Conservation (phyloP, 2,329 filamentous ascomycete genomes). For the Calonectria leucothoes region DNA sequence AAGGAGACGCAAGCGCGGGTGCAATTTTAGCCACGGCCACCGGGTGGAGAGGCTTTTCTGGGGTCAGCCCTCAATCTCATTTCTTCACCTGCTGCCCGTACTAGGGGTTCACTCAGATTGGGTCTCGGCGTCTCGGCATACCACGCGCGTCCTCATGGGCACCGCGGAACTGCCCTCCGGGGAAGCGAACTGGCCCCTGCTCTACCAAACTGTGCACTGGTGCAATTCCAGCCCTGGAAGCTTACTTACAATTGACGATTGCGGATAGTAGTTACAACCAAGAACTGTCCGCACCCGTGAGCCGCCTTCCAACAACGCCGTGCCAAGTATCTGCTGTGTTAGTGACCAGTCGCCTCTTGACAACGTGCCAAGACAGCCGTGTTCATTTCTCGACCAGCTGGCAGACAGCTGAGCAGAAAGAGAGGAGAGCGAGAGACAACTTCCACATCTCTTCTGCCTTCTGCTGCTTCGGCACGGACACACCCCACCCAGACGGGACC, state of each 20-base stretch:
- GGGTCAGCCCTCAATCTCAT: slow-evolving; percentile 38
- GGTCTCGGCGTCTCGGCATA: slow-evolving; percentile 33
- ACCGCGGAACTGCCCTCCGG: slow-evolving; percentile 28
- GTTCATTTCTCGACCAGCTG: slow-evolving; percentile 8
- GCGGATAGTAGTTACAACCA: background rate
- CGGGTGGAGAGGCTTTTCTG: slow-evolving; percentile 26
- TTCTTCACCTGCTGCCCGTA: slow-evolving; percentile 17
- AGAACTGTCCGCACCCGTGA: background rate
- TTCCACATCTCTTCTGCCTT: background rate
- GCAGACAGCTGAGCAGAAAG: background rate
- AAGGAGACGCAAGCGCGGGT: slow-evolving; percentile 3
- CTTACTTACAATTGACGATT: slow-evolving; percentile 13
- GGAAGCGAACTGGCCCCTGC: slow-evolving; percentile 23
- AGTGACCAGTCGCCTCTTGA: background rate
- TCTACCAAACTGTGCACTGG: background rate
- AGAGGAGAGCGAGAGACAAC: background rate
- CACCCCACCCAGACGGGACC: slow-evolving; percentile 11
- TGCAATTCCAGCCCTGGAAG: slow-evolving; percentile 14
- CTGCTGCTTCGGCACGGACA: background rate
- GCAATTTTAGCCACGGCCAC: slow-evolving; percentile 23
- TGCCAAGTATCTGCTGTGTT: background rate
- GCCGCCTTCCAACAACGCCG: background rate
- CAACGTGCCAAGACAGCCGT: slow-evolving; percentile 4
- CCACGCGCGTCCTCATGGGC: slow-evolving; percentile 32
- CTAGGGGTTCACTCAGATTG: slow-evolving; percentile 29